phyloP scores from a whole-genome alignment of 1,284 basidiomycete genomes.

The Austroboletus niveus region DNA sequence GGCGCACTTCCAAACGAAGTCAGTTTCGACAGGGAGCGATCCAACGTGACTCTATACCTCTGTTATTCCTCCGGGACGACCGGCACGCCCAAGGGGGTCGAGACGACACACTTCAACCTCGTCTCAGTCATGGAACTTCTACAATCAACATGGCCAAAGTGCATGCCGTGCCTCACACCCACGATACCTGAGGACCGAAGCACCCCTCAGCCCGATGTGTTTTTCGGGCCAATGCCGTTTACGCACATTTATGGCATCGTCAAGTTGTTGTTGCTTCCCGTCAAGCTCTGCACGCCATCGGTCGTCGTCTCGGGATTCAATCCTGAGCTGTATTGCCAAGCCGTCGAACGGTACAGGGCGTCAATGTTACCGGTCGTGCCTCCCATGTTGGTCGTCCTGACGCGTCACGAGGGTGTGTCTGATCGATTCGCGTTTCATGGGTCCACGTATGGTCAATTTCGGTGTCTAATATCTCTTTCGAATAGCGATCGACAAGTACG shows the following conservation, averaged over 20 bases:
- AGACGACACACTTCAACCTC: slow-evolving; percentile 69
- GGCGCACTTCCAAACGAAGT: slow-evolving; percentile 48
- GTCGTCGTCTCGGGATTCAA: slow-evolving; percentile 77
- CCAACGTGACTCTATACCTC: slow-evolving; percentile 56
- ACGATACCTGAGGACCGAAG: slow-evolving; percentile 2
- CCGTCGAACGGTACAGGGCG: slow-evolving; percentile 64
- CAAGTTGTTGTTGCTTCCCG: slow-evolving; percentile 60
- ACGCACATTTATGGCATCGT: slow-evolving; percentile 55
- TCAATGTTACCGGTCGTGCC: slow-evolving; percentile 75
- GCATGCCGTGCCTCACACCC: slow-evolving; percentile 29
- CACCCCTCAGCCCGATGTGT: slow-evolving; percentile 37
- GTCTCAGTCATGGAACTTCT: slow-evolving; percentile 49
- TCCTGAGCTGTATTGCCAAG: slow-evolving; percentile 64
- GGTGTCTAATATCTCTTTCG: not conserved
- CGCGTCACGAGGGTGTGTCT: slow-evolving; percentile 57
- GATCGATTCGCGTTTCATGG: not conserved
- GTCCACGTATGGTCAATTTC: too few relatives aligned
- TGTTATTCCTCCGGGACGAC: slow-evolving; percentile 72
- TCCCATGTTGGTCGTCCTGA: slow-evolving; percentile 75
- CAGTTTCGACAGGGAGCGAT: slow-evolving; percentile 45
- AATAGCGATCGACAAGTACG: slow-evolving; percentile 63
- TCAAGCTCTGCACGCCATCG: slow-evolving; percentile 56
- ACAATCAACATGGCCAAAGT: slow-evolving; percentile 37
- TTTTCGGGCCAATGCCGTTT: slow-evolving; percentile 60
- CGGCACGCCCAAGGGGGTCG: slow-evolving; percentile 58